A percentile compares a stretch with the other conserved stretches of the same genome.
Conservation (phyloP, 257 asterid species). For the Solanum neorickii region DNA sequence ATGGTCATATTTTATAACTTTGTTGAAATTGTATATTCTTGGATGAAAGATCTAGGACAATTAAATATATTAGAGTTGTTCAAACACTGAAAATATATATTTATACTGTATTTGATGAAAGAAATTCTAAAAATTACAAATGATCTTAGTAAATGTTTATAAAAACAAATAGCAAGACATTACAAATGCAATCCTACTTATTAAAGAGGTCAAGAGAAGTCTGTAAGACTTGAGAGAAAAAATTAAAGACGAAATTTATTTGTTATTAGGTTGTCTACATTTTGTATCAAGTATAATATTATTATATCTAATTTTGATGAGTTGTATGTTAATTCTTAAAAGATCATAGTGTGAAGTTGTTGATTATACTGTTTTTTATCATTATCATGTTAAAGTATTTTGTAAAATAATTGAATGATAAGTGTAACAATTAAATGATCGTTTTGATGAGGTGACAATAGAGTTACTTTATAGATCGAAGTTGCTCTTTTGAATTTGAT, state of each 20-base stretch:
- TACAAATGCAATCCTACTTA: not conserved
- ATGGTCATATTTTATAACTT: too few species aligned
- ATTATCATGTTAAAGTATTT: not conserved
- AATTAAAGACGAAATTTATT: too few species aligned
- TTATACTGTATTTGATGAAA: not conserved
- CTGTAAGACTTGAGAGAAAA: not conserved
- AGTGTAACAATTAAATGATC: too few species aligned
- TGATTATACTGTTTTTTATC: too few species aligned
- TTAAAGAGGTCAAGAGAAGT: not conserved
- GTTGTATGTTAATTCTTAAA: not conserved
- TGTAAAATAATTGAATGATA: too few species aligned
- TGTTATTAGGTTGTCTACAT: not conserved
- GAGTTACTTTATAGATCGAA: not conserved
- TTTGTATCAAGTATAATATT: not conserved
- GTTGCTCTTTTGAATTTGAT: not conserved
- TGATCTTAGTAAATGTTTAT: too few species aligned
- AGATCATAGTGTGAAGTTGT: not conserved
- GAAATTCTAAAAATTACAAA: too few species aligned
- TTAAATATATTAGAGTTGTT: not conserved
- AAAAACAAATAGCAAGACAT: not conserved
- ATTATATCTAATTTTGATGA: not conserved
- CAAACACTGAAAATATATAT: not conserved
- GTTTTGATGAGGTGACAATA: not conserved
- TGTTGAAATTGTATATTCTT: too few species aligned
- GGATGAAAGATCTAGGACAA: too few species aligned